Percentiles rank a stretch among this genome's conserved stretches.
phyloP scores from a whole-genome alignment of 164 flowering plant genomes.

The Magnolia officinalis region DNA sequence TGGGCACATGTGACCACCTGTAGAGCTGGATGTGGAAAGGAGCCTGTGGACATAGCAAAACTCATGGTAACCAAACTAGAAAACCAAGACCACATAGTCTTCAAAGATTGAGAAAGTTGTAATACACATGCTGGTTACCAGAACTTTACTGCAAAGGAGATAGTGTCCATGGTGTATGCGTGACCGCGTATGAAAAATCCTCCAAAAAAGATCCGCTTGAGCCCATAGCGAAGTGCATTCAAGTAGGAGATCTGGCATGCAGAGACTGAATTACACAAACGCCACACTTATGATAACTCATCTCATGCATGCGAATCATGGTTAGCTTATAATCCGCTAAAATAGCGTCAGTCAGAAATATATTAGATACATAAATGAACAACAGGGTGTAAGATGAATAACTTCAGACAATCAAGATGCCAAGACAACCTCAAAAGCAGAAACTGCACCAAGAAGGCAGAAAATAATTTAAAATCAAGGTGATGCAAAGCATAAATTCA shows the following conservation, averaged over 20 bases:
- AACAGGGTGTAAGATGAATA: neutral
- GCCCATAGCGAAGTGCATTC: conserved; percentile 89
- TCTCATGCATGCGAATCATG: too few species aligned
- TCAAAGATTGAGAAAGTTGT: neutral
- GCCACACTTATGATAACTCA: neutral
- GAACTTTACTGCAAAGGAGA: conserved; percentile 92
- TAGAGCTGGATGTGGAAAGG: neutral
- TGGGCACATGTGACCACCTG: neutral
- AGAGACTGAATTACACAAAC: conserved; percentile 3
- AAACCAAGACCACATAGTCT: neutral
- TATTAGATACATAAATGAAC: neutral
- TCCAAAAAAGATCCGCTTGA: conserved; percentile 93
- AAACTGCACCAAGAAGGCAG: too few species aligned
- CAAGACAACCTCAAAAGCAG: too few species aligned
- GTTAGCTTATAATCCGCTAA: neutral
- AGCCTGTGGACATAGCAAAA: neutral
- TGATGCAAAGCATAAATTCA: too few species aligned
- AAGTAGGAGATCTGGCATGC: conserved; percentile 68
- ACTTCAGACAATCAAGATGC: too few species aligned
- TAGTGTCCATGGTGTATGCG: conserved; percentile 97
- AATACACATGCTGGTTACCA: conserved; percentile 43
- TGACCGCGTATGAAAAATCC: conserved; percentile 97
- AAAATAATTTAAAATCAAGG: too few species aligned
- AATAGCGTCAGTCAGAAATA: neutral
- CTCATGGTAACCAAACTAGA: neutral